These are phyloP conservation scores for Apophysomyces variabilis DNA, from an alignment of 371 early-diverging fungal genomes.

Conservation along the genomic window DNA sequence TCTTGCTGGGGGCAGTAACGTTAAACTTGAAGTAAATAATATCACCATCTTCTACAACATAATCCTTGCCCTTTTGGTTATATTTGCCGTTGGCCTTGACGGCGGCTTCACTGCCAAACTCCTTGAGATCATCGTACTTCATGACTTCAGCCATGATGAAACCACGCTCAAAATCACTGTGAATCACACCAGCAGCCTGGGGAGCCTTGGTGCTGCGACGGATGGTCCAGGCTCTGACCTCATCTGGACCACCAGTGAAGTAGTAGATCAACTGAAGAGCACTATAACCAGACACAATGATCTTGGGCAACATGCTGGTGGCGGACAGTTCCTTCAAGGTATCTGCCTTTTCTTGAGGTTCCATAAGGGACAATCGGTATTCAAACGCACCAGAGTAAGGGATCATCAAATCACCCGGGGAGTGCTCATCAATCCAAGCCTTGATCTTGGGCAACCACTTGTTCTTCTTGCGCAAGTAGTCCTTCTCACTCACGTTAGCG, in stretches of 20 bases:
- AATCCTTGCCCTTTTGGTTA: conserved; percentile 91
- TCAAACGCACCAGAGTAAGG: conserved; percentile 92
- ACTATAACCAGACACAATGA: conserved; percentile 92
- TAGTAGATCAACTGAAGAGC: conserved; percentile 93
- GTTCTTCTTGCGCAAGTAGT: conserved; percentile 91
- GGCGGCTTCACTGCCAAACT: conserved; percentile 79
- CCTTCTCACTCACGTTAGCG: conserved; percentile 91
- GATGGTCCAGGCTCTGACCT: conserved; percentile 97
- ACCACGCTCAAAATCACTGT: conserved; percentile 94
- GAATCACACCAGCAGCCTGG: conserved; percentile 93
- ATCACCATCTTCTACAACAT: conserved; percentile 94
- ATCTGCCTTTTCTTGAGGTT: conserved; percentile 62
- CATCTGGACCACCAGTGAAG: conserved; percentile 97
- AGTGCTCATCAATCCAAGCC: conserved; percentile 90
- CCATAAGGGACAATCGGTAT: conserved; percentile 52
- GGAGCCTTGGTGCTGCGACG: conserved; percentile 93
- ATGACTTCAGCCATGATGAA: conserved; percentile 99
- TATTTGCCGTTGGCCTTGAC: conserved; percentile 97
- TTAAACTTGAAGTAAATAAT: conserved; percentile 79
- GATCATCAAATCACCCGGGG: conserved; percentile 86
- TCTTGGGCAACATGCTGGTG: conserved; percentile 83
- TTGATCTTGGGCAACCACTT: conserved; percentile 92
- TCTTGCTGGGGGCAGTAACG: conserved; percentile 38
- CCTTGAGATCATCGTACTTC: conserved; percentile 85
- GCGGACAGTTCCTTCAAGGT: conserved; percentile 66